phyloP scores from a whole-genome alignment of 2,329 filamentous ascomycete species.

The Cladosporium colombiae region DNA sequence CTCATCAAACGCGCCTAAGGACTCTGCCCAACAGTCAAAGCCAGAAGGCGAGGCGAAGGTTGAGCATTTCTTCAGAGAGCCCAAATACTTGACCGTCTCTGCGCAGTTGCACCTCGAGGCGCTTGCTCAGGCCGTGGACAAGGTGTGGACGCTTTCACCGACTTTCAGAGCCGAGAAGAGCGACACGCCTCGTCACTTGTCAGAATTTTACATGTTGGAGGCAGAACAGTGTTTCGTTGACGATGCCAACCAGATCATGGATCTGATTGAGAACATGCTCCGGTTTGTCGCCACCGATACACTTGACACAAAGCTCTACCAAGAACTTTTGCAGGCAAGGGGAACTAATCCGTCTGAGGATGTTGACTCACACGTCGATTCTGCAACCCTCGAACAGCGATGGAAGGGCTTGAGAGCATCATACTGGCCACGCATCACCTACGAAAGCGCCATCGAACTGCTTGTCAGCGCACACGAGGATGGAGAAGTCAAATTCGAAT shows the following conservation, averaged over 20 bases:
- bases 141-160: constrained; percentile 91
- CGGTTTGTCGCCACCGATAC: constrained; percentile 56
- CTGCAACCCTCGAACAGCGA: constrained; percentile 60
- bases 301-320: constrained; percentile 51
- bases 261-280: constrained; percentile 77
- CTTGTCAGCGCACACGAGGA: constrained; percentile 61
- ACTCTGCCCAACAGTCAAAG: constrained; percentile 33
- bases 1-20: constrained; percentile 29
- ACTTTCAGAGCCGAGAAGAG: constrained; percentile 93
- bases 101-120: constrained; percentile 93
- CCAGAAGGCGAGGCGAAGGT: constrained; percentile 33
- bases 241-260: constrained; percentile 70
- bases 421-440: constrained; percentile 83
- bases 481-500: constrained; percentile 58
- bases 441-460: constrained; percentile 71
- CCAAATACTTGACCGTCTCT: constrained; percentile 96
- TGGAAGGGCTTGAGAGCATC: constrained; percentile 72
- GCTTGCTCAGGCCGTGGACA: constrained; percentile 80
- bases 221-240: constrained; percentile 81
- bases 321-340: constrained; percentile 52
- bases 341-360: constrained; percentile 28
- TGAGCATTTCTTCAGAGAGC: constrained; percentile 73
- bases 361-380: constrained; percentile 40
- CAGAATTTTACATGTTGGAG: constrained; percentile 99
- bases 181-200: constrained; percentile 89